Percentiles rank a stretch among this genome's conserved stretches.
phyloP scores from a whole-genome alignment of 306 rosid species.

The Vachellia collinsii region DNA sequence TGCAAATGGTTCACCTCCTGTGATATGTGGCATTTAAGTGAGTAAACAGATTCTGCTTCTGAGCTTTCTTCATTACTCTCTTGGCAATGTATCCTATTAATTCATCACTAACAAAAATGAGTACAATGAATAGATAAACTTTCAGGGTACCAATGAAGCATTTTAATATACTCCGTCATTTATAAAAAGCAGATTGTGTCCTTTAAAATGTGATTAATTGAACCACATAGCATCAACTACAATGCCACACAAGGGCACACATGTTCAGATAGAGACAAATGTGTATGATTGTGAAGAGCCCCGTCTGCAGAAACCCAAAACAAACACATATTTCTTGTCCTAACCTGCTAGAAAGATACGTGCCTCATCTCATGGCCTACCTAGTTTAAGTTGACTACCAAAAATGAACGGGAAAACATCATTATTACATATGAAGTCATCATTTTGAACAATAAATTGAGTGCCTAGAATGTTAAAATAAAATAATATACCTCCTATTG shows the following conservation, averaged over 20 bases:
- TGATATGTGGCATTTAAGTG: conserved; percentile 98
- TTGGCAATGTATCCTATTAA: conserved; percentile 78
- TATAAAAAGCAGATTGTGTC: conserved; percentile 9
- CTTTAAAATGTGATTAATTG: conserved; percentile 13
- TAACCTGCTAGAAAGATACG: conserved; percentile 2
- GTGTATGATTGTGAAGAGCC: not conserved
- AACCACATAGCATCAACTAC: conserved; percentile 25
- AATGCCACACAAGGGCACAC: conserved; percentile 16
- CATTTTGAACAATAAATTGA: not conserved
- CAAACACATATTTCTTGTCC: conserved; percentile 15
- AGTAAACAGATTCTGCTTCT: conserved; percentile 91
- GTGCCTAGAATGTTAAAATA: not conserved
- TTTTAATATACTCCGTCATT: conserved; percentile 15
- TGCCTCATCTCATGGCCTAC: not conserved
- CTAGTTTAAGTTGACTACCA: conserved; percentile 10
- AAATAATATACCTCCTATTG: not conserved
- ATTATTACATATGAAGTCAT: not conserved
- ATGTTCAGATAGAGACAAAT: not conserved
- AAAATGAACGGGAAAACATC: not conserved
- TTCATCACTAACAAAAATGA: conserved; percentile 40
- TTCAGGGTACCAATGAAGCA: conserved; percentile 16
- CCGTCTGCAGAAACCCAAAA: not conserved
- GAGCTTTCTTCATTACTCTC: conserved; percentile 99
- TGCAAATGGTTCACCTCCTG: conserved; percentile 98
- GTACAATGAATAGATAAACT: conserved; percentile 25